Evolutionary conservation across 257 asterid genomes (phyloP).

Genomic region (Solanum boliviense): DNA sequence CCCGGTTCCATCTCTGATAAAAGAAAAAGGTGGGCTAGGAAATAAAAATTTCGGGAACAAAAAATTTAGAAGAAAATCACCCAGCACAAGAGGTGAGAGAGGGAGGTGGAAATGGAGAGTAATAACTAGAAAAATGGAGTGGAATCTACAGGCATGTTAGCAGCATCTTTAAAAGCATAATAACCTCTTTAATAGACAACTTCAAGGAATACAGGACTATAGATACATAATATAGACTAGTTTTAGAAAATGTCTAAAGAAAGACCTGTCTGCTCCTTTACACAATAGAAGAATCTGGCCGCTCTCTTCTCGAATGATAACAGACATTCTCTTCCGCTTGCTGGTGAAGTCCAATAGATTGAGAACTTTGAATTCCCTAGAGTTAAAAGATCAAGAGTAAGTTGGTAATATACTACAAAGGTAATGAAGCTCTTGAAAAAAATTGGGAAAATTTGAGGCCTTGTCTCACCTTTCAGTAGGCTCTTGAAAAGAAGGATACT

Average conservation of each 20-base stretch:
- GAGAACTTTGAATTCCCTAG: slow-evolving; percentile 89
- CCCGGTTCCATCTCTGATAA: not conserved
- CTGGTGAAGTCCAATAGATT: slow-evolving; percentile 87
- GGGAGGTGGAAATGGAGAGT: not conserved
- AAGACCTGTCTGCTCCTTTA: slow-evolving; percentile 95
- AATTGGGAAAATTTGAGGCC: not conserved
- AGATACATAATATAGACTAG: not conserved
- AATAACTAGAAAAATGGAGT: not conserved
- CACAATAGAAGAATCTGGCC: slow-evolving; percentile 77
- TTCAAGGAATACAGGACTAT: not conserved
- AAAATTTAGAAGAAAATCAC: not conserved
- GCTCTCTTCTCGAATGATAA: slow-evolving; percentile 57
- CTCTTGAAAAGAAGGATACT: slow-evolving; percentile 53
- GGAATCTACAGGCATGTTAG: not conserved
- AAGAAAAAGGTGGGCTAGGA: not conserved
- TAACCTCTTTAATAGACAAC: not conserved
- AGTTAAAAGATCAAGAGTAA: not conserved
- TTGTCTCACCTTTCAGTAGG: slow-evolving; percentile 61
- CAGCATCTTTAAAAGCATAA: not conserved
- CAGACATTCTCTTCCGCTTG: slow-evolving; percentile 97
- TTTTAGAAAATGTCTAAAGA: not conserved
- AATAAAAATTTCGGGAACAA: not conserved
- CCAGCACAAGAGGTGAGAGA: not conserved
- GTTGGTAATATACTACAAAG: not conserved
- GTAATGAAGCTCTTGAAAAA: not conserved